Evolutionary conservation across 352 stramenopile genomes (phyloP), one percentile per base, ranked within the genome.

Genomic region (Pythium sp.): DNA sequence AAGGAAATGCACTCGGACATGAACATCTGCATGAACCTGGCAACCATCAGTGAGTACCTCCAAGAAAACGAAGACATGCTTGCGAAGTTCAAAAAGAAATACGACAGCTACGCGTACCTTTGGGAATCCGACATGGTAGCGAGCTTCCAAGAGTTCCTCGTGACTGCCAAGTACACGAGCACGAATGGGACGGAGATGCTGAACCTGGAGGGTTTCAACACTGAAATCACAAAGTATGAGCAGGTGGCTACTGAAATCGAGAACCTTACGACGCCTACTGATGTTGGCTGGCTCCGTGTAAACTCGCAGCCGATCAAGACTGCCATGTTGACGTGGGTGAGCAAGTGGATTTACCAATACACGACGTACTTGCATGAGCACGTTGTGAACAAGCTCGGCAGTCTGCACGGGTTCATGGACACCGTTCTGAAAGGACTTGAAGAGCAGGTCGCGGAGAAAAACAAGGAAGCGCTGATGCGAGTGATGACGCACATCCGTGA

Each of bases 301-400:
- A 98, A 99, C 71, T 97, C 97, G 2, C 95, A 97, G 63, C 97
- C 97, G 1, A 98, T 98, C 70, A 99, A 99, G 73, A 94, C 97
- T 22, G 92, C 97, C 38, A 96, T 99, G 78, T 86, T 97, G 36
- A 95, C 91, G 24, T 98, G 94, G 94, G 94, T 97, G 2, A 96
- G 91, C 67, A 98, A 98, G 74, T 99, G 97, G 97, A 92, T 98
- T 55, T 97, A 98, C 60, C 84, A 98, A 58, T 98, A 98, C 77
- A 99, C 94, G 34, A 92, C 85, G 34, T 97, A 98, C 72, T 84
- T 99, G 69, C 87, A 98, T 57, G 78, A 92, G 46, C 96, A 97
- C 47, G 92, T 99, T 2, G 89, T 97, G 38, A 87, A 78, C 36
- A 98, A 96, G 65, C 73, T 98, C 15, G 81, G 75, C 22, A 89